Conservation (phyloP, 202 grass and related monocot species). For the Zoysia matrella region DNA sequence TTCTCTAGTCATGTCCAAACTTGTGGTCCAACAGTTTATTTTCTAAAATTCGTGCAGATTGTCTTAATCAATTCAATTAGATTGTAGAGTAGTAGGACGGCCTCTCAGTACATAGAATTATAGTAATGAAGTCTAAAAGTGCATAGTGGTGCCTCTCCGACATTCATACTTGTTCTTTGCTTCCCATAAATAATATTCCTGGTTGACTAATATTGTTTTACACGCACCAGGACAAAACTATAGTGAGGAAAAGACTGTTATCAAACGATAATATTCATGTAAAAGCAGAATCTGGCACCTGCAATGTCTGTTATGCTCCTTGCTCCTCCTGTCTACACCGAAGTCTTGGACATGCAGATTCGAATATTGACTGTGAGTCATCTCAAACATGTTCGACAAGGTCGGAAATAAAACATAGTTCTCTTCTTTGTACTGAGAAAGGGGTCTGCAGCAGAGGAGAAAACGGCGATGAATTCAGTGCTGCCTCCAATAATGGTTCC, state of each 20-base stretch:
- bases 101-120: neutral
- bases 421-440: slow-evolving; percentile 50
- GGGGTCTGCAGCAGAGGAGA: slow-evolving; percentile 43
- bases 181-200: slow-evolving; percentile 32
- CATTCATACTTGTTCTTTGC: slow-evolving; percentile 16
- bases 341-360: slow-evolving; percentile 39
- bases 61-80: neutral
- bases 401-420: slow-evolving; percentile 66
- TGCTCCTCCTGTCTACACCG: slow-evolving; percentile 94
- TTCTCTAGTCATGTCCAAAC: neutral
- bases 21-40: neutral
- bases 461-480: slow-evolving; percentile 63
- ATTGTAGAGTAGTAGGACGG: neutral
- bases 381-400: slow-evolving; percentile 62
- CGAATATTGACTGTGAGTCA: slow-evolving; percentile 63
- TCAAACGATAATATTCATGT: slow-evolving; percentile 35
- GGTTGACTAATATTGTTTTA: slow-evolving; percentile 35
- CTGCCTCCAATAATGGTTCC: slow-evolving; percentile 71
- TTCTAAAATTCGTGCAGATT: neutral
- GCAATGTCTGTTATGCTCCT: slow-evolving; percentile 87
- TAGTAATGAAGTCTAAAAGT: neutral
- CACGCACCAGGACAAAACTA: slow-evolving; percentile 51
- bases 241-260: slow-evolving; percentile 57
- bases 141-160: neutral
- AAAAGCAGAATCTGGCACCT: slow-evolving; percentile 81